Evolutionary conservation across 352 stramenopile genomes (phyloP).

Genomic region (Phytophthora idaei): DNA sequence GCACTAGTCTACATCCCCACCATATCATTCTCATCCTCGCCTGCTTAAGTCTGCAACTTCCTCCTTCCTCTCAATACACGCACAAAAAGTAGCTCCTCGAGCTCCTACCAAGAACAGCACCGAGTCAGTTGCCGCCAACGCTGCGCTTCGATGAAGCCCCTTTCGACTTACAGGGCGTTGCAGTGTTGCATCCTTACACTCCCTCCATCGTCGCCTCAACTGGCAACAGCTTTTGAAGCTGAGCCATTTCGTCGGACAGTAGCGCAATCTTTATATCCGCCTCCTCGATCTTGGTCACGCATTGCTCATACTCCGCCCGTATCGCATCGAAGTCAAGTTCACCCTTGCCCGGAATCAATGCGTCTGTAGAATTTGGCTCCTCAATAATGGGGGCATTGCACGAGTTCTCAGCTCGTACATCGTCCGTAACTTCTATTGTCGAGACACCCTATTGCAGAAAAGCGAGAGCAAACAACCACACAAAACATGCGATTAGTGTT

Average conservation of each 20-base stretch:
- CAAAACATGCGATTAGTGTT: slow-evolving; percentile 43
- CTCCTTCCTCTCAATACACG: slow-evolving; percentile 11
- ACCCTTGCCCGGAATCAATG: slow-evolving; percentile 2
- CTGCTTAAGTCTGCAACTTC: neutral
- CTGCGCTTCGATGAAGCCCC: slow-evolving; percentile 1
- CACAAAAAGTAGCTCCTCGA: slow-evolving; percentile 16
- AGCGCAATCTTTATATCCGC: slow-evolving; percentile 32
- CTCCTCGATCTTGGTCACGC: slow-evolving; percentile 34
- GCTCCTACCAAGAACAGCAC: slow-evolving; percentile 21
- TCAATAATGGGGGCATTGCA: slow-evolving; percentile 3
- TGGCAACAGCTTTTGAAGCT: slow-evolving; percentile 33
- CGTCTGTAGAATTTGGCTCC: neutral
- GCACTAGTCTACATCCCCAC: slow-evolving; percentile 24
- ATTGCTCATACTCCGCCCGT: slow-evolving; percentile 36
- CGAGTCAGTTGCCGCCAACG: slow-evolving; percentile 21
- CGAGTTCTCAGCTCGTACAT: neutral
- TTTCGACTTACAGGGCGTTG: slow-evolving; percentile 22
- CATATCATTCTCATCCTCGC: slow-evolving; percentile 15
- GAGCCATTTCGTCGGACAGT: slow-evolving; percentile 36
- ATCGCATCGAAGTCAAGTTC: slow-evolving; percentile 35
- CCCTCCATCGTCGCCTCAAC: slow-evolving; percentile 12
- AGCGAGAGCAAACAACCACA: slow-evolving; percentile 30
- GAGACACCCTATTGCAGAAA: slow-evolving; percentile 28
- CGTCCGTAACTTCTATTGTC: slow-evolving; percentile 2
- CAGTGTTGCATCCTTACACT: slow-evolving; percentile 9